These are phyloP conservation scores for Trapa bicornis DNA, from an alignment of 345 rosid species.

Conservation along the genomic window DNA sequence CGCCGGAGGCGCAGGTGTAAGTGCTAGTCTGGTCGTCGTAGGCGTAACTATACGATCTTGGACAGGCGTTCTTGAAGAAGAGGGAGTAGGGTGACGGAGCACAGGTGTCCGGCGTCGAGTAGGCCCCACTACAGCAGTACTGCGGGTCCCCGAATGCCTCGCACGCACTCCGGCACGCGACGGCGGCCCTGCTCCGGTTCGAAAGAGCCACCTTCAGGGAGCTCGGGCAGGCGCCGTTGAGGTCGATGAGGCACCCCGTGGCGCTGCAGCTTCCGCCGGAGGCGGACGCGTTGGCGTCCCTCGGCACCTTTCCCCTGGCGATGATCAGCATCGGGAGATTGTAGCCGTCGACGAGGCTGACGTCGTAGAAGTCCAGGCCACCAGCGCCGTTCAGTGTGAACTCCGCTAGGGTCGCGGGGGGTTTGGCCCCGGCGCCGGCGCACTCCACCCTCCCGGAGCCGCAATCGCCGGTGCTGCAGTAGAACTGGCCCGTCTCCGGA, in stretches of 20 bases:
- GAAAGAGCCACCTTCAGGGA: conserved; percentile 37
- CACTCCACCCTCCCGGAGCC: conserved; percentile 62
- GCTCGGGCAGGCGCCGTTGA: conserved; percentile 68
- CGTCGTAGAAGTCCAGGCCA: conserved; percentile 72
- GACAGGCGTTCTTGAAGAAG: conserved; percentile 75
- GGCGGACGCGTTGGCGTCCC: not conserved
- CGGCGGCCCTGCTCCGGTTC: conserved; percentile 3
- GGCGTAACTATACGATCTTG: conserved; percentile 84
- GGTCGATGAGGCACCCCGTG: conserved; percentile 73
- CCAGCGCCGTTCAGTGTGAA: conserved; percentile 68
- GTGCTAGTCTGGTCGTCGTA: conserved; percentile 87
- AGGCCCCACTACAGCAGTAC: conserved; percentile 69
- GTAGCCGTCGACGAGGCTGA: conserved; percentile 21
- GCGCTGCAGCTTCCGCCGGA: conserved; percentile 53
- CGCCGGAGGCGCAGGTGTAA: conserved; percentile 60
- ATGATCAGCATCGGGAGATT: conserved; percentile 34
- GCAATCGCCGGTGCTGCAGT: conserved; percentile 71
- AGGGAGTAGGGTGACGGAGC: conserved; percentile 47
- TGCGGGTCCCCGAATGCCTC: conserved; percentile 66
- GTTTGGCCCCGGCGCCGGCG: conserved; percentile 57
- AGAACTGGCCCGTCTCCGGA: conserved; percentile 24
- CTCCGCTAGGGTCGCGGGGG: conserved; percentile 85
- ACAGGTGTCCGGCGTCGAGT: conserved; percentile 71
- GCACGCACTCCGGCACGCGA: conserved; percentile 82
- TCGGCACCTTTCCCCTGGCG: conserved; percentile 26